Conservation (phyloP, 768 basidiomycete species). For the Leccinum truebloodii region DNA sequence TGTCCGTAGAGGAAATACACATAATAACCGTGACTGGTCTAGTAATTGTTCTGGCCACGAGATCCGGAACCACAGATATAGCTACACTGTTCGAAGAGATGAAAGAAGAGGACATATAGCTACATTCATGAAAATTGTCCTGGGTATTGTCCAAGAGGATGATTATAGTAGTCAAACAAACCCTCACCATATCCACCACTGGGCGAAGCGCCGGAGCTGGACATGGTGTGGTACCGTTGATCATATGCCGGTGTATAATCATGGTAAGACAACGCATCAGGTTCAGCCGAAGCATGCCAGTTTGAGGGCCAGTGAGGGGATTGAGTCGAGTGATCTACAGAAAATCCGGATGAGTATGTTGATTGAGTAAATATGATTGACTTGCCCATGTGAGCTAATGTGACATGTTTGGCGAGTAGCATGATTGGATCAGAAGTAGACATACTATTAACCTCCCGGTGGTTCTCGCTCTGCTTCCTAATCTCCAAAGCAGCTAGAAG, state of each 20-base stretch:
- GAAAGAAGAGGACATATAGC: neutral
- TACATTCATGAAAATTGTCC: neutral
- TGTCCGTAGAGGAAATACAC: neutral
- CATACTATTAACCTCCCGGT: neutral
- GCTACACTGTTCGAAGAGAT: constrained; percentile 2
- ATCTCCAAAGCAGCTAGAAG: neutral
- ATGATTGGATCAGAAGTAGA: neutral
- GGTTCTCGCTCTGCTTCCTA: neutral
- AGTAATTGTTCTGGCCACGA: neutral
- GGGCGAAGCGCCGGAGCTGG: neutral
- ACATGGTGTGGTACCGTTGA: constrained; percentile 1
- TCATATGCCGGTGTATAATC: neutral
- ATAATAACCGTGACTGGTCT: neutral
- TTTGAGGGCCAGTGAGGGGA: neutral
- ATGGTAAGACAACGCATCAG: neutral
- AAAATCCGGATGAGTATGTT: neutral
- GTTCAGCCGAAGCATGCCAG: neutral
- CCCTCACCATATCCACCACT: neutral
- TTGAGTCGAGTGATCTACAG: constrained; percentile 6
- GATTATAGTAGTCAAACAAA: neutral
- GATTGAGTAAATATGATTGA: neutral
- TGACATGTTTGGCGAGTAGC: neutral
- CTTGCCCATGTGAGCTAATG: constrained; percentile 3
- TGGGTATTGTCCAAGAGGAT: neutral
- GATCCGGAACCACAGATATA: neutral